Evolutionary conservation across 2,329 filamentous ascomycete species (phyloP), one percentile per base, ranked within the genome.

Genomic region (Colletotrichum melonis): DNA sequence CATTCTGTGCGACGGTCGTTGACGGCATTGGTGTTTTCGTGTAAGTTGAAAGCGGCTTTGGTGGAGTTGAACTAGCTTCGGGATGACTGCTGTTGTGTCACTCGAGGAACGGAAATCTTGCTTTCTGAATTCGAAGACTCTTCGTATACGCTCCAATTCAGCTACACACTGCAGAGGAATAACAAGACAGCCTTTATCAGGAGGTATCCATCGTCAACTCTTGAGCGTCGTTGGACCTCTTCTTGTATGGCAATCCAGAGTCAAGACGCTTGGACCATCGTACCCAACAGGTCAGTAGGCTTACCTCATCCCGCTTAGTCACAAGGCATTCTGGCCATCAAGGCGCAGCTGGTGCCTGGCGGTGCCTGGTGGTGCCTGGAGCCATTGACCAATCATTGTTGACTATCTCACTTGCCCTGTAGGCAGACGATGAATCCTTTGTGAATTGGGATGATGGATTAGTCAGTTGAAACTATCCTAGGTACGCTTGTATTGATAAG

Each of bases 301-400:
- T 49, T 49, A 49, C 42, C 42, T 49, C 42, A 49, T 49, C 42
- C 42, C 42, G 42, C 42, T 49, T 49, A 49, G 42, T 49, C 42
- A 72, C 63, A 26, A 11, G 2, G 1, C 12, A 26, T n/a, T 8
- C 1, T 38, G 7, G 19, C 19, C 22, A 22, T 19, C 28, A 54
- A 1, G 7, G 38, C 28, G 57, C 69, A 54, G 58, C 52, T 57
- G 69, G 46, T 72, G 69, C 67, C 66, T 63, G 32, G 24, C 28
- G 49, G 58, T 69, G 58, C 66, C 67, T 63, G 32, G 26, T 42
- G 49, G 59, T 69, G 58, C 69, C 58, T 72, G 49, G 38, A 28
- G 22, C 16, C 28, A 72, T 52, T 69, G 64, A 1, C 69, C 67
- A 69, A 65, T 69, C 46, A 32, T 11, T 3, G 2, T 0, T 11